phyloP scores from a whole-genome alignment of 2,329 filamentous ascomycete genomes.

The Westerdykella aurantiaca region DNA sequence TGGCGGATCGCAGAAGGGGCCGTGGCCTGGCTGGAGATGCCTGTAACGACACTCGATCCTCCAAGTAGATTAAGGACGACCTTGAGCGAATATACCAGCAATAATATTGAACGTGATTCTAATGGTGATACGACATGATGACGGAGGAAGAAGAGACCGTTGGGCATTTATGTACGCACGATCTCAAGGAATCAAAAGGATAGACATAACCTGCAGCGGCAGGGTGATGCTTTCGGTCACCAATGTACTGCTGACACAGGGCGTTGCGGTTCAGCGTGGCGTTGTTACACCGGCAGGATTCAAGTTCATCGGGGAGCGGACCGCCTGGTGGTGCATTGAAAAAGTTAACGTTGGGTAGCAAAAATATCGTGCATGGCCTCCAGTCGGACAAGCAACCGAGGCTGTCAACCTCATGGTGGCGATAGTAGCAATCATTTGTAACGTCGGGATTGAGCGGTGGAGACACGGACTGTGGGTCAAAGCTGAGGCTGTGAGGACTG shows the following conservation, averaged over 20 bases:
- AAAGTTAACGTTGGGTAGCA: slow-evolving; percentile 14
- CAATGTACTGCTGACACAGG: slow-evolving; percentile 21
- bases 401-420: slow-evolving; percentile 6
- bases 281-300: slow-evolving; percentile 23
- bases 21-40: slow-evolving; percentile 18
- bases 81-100: slow-evolving; percentile 24
- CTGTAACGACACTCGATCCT: slow-evolving; percentile 12
- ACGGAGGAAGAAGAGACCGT: slow-evolving; percentile 25
- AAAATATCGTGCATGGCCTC: slow-evolving; percentile 1
- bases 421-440: slow-evolving; percentile 10
- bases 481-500: slow-evolving; percentile 9
- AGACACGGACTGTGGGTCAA: slow-evolving; percentile 8
- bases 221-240: slow-evolving; percentile 15
- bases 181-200: slow-evolving; percentile 18
- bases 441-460: slow-evolving; percentile 8
- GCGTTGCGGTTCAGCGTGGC: slow-evolving; percentile 22
- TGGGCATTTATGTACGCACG: slow-evolving; percentile 20
- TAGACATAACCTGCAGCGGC: slow-evolving; percentile 13
- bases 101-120: slow-evolving; percentile 26
- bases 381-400: slow-evolving; percentile 8
- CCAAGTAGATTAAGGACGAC: slow-evolving; percentile 16
- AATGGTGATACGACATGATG: slow-evolving; percentile 28
- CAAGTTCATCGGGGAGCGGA: slow-evolving; percentile 14
- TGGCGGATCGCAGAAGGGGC: slow-evolving; percentile 20
- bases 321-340: slow-evolving; percentile 13